Conservation (phyloP, 805 yeast genomes). For the Lachancea waltii region DNA sequence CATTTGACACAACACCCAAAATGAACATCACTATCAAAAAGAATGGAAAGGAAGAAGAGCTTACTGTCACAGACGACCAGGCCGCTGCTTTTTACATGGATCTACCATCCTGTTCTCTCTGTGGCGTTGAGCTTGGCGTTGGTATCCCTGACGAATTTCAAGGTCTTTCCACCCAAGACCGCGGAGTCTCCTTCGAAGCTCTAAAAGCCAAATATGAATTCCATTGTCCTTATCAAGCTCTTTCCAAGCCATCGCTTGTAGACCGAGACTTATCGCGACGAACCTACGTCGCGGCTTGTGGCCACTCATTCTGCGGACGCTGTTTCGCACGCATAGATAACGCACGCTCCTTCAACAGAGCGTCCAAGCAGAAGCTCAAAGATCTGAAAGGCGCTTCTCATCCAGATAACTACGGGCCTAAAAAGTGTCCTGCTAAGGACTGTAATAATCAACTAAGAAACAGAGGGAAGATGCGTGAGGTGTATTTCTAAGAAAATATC, state of each 20-base stretch:
- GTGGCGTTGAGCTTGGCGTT: constrained; percentile 66
- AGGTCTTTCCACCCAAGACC: constrained; percentile 22
- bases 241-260: constrained; percentile 40
- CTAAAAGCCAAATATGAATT: constrained; percentile 32
- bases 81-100: constrained; percentile 31
- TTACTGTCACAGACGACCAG: constrained; percentile 21
- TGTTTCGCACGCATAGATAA: constrained; percentile 65
- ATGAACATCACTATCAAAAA: constrained; percentile 15
- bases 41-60: constrained; percentile 18
- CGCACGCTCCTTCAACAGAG: constrained; percentile 22
- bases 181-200: constrained; percentile 25
- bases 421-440: constrained; percentile 47
- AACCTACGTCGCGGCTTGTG: constrained; percentile 64
- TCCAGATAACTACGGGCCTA: constrained; percentile 48
- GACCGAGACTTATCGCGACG: constrained; percentile 60
- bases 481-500: constrained; percentile 37
- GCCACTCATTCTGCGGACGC: constrained; percentile 82
- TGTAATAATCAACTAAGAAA: constrained; percentile 43
- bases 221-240: constrained; percentile 64
- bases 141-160: constrained; percentile 56
- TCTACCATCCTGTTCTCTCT: constrained; percentile 52
- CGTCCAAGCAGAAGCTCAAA: constrained; percentile 21
- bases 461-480: constrained; percentile 48
- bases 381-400: constrained; percentile 32
- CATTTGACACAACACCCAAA: constrained; percentile 23